These are phyloP conservation scores for Solanum verrucosum DNA, from an alignment of 257 asterid genomes.

Conservation along the genomic window DNA sequence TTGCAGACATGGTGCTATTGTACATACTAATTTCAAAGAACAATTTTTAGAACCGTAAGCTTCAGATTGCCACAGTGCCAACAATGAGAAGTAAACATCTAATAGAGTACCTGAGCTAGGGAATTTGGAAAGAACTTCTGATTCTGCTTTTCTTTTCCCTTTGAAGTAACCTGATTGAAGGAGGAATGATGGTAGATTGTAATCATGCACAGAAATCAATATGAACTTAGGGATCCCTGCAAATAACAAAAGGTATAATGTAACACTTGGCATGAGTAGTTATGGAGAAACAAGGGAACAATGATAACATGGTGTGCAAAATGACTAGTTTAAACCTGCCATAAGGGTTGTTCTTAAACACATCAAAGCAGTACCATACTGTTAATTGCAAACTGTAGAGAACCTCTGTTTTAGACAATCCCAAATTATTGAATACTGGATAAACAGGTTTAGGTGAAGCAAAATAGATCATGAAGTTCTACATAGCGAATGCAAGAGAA, in stretches of 20 bases:
- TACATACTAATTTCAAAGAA: not conserved
- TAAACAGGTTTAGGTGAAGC: not conserved
- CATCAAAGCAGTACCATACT: not conserved
- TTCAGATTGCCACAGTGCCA: not conserved
- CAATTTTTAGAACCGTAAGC: not conserved
- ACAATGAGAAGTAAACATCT: not conserved
- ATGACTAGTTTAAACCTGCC: not conserved
- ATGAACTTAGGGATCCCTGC: conserved; percentile 89
- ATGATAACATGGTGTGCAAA: not conserved
- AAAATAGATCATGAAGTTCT: not conserved
- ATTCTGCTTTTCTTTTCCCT: conserved; percentile 97
- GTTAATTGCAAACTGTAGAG: not conserved
- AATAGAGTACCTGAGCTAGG: conserved; percentile 59
- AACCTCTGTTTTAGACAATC: not conserved
- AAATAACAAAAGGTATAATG: not conserved
- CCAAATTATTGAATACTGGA: not conserved
- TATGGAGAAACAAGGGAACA: not conserved
- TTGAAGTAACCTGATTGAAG: conserved; percentile 71
- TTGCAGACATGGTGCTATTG: not conserved
- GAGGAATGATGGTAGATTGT: conserved; percentile 81
- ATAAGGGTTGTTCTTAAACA: not conserved
- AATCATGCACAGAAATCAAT: conserved; percentile 93
- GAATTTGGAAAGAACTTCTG: conserved; percentile 85
- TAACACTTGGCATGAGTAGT: not conserved
- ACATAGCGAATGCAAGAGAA: not conserved